Evolutionary conservation across 179 eudicot genomes (phyloP).

Genomic region (Spergularia azorica): DNA sequence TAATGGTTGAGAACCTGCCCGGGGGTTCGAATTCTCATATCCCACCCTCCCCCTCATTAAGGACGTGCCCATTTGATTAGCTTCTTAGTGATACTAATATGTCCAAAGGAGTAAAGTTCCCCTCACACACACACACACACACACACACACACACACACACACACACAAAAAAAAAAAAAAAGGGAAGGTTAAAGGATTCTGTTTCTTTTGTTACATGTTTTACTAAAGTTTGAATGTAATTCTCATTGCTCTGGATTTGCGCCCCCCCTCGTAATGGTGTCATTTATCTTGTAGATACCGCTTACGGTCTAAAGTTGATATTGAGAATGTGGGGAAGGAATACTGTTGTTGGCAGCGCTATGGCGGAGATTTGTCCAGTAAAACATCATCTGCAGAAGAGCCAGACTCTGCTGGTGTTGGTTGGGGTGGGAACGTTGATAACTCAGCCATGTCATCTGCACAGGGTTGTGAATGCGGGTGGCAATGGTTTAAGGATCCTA

Average conservation of each 20-base stretch:
- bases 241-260: background rate
- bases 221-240: background rate
- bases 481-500: constrained; percentile 90
- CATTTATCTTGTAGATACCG: constrained; percentile 53
- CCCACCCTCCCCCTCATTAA: too few species aligned
- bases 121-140: too few species aligned
- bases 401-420: constrained; percentile 76
- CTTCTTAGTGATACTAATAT: too few species aligned
- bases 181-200: too few species aligned
- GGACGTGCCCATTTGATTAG: too few species aligned
- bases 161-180: too few species aligned
- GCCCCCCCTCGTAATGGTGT: background rate
- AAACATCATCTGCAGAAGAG: constrained; percentile 49
- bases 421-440: constrained; percentile 71
- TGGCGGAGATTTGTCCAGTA: constrained; percentile 48
- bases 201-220: too few species aligned
- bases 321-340: constrained; percentile 62
- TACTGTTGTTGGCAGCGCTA: constrained; percentile 90
- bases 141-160: too few species aligned
- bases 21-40: too few species aligned
- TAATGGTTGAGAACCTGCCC: too few species aligned
- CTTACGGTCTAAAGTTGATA: constrained; percentile 93
- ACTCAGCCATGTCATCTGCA: constrained; percentile 59
- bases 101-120: too few species aligned
- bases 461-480: constrained; percentile 63